Evolutionary conservation across 768 basidiomycete species (phyloP).

Genomic region (Lactifluus hygrophoroides): DNA sequence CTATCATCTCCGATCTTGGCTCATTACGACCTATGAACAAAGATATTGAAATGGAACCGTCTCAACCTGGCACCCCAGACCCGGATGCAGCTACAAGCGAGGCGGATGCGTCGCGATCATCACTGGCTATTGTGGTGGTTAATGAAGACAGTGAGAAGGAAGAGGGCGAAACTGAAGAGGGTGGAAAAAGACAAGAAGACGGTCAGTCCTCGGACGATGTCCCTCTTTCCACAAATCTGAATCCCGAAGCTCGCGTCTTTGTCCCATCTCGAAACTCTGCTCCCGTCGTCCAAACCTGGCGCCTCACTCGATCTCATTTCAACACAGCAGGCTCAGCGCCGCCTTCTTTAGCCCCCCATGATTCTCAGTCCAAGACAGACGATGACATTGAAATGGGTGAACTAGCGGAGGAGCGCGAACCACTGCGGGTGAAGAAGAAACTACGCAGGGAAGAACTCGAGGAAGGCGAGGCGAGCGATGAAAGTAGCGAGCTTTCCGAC

Average conservation of each 20-base stretch:
- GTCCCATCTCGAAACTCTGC: conserved; percentile 26
- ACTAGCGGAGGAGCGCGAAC: conserved; percentile 62
- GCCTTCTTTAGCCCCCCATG: conserved; percentile 16
- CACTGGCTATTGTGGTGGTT: conserved; percentile 43
- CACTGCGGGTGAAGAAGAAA: conserved; percentile 42
- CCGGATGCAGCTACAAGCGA: conserved; percentile 16
- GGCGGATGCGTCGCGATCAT: conserved; percentile 33
- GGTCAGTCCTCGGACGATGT: conserved; percentile 26
- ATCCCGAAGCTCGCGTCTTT: conserved; percentile 29
- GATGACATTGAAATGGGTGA: conserved; percentile 93
- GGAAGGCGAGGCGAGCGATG: conserved; percentile 80
- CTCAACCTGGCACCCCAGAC: conserved; percentile 13
- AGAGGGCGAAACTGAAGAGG: conserved; percentile 32
- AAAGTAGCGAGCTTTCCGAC: conserved; percentile 69
- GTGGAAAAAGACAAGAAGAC: conserved; percentile 31
- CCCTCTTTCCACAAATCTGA: conserved; percentile 26
- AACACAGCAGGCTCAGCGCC: conserved; percentile 15
- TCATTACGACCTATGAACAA: conserved; percentile 61
- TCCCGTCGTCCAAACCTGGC: neutral
- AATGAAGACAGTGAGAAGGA: conserved; percentile 21
- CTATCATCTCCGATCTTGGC: conserved; percentile 52
- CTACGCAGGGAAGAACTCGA: conserved; percentile 60
- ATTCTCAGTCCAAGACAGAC: conserved; percentile 21
- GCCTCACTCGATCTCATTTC: neutral
- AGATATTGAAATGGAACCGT: conserved; percentile 39